A percentile compares a stretch with the other conserved stretches of the same genome.
phyloP scores from a whole-genome alignment of 805 yeast species.

The Nakazawaea sp. region DNA sequence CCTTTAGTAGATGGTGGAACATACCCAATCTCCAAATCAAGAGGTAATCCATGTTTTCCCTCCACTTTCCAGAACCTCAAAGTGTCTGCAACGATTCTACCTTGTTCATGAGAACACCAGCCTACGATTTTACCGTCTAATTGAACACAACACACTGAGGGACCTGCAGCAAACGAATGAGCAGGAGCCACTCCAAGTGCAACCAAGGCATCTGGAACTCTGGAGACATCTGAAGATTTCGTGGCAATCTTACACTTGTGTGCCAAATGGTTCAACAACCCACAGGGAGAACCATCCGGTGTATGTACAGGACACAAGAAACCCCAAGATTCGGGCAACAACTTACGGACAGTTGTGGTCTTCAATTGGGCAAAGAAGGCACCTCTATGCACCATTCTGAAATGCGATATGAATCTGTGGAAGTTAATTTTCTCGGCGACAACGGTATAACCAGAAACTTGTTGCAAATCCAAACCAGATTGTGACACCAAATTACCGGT shows the following conservation, averaged over 20 bases:
- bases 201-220: constrained; percentile 58
- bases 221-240: constrained; percentile 61
- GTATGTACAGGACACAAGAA: constrained; percentile 98
- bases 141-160: constrained; percentile 83
- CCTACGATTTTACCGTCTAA: constrained; percentile 90
- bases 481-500: constrained; percentile 97
- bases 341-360: constrained; percentile 93
- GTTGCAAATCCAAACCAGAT: constrained; percentile 96
- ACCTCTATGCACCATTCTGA: constrained; percentile 99
- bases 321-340: constrained; percentile 98
- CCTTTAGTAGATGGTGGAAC: constrained; percentile 96
- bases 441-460: constrained; percentile 95
- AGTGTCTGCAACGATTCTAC: constrained; percentile 80
- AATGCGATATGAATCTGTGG: constrained; percentile 95
- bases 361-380: constrained; percentile 97
- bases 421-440: constrained; percentile 98
- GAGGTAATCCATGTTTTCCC: constrained; percentile 70
- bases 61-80: constrained; percentile 90
- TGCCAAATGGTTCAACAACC: constrained; percentile 91
- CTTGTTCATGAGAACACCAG: constrained; percentile 89
- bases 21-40: constrained; percentile 85
- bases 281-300: constrained; percentile 99
- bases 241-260: constrained; percentile 92
- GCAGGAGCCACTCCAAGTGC: constrained; percentile 79
- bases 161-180: constrained; percentile 80